Evolutionary conservation across 306 rosid species (phyloP).

Genomic region (Vigna radiata): DNA sequence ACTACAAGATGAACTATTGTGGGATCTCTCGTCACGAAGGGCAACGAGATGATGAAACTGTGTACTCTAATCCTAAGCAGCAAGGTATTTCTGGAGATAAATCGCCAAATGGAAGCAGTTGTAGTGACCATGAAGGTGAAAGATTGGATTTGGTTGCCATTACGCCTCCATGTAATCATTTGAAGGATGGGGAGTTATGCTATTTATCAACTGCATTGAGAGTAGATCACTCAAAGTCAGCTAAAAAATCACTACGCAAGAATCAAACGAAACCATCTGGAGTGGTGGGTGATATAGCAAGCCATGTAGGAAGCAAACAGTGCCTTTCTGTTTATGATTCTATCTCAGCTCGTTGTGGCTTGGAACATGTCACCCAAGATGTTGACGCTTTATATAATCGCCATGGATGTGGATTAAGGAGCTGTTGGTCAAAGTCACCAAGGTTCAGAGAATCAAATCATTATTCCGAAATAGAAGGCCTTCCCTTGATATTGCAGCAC

Average conservation of each 20-base stretch:
- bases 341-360: conserved; percentile 46
- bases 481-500: conserved; percentile 65
- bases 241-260: conserved; percentile 37
- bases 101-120: conserved; percentile 54
- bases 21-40: conserved; percentile 41
- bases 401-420: conserved; percentile 69
- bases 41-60: conserved; percentile 48
- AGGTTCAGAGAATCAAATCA: conserved; percentile 60
- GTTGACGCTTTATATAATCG: conserved; percentile 55
- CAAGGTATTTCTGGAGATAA: conserved; percentile 46
- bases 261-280: conserved; percentile 48
- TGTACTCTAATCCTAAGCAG: conserved; percentile 40
- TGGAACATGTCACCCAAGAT: conserved; percentile 49
- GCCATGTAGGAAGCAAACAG: conserved; percentile 55
- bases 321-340: conserved; percentile 50
- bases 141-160: conserved; percentile 52
- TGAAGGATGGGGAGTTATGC: conserved; percentile 47
- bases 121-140: conserved; percentile 51
- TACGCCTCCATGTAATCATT: conserved; percentile 47
- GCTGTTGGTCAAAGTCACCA: conserved; percentile 80
- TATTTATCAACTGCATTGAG: conserved; percentile 45
- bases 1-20: conserved; percentile 44
- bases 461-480: conserved; percentile 55
- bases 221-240: conserved; percentile 43
- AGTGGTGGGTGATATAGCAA: conserved; percentile 48